Evolutionary conservation across 1,284 basidiomycete genomes (phyloP), one percentile per base, ranked within the genome.

Genomic region (Cryptococcus deneoformans): DNA sequence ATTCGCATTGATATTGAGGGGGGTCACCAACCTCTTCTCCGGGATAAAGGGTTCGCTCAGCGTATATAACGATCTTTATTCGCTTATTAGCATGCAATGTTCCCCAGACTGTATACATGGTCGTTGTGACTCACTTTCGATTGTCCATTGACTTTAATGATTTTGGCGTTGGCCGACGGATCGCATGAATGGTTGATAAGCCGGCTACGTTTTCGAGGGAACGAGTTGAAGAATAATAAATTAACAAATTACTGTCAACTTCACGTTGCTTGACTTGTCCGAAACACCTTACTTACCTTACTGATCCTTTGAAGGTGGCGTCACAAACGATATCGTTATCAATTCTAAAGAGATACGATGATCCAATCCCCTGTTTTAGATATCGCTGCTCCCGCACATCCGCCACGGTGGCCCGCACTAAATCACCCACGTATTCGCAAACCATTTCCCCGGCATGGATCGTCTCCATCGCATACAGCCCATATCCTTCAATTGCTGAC

Each of bases 401-500:
- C 34, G 96, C 95, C 5, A 99, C 92, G 67, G 92, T 89, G 56
- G 94, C 92, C 29, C 96, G 84, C 62, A 96, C 90, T 60, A 98
- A 84, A 42, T 42, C 40, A 38, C 96, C 96, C 8, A 99, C 96
- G 70, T 99, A 99, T 80, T 99, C 96, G 78, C 99, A 98, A 46
- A 99, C 95, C 92, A 99, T 98, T 78, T 99, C 96, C 5, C 93
- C 92, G 20, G 86, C 82, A 12, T 90, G 86, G 68, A 99, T 98
- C 70, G 86, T 86, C 81, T 96, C 92, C 86, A 94, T 89, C 37
- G 93, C 92, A 73, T 95, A 96, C 69, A 99, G 75, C 5, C 96
- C 95, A 89, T 95, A 99, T 67, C 96, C 94, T 76, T 99, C 95
- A 65, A 99, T 99, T 3, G 94, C 92, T 35, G 91, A 94, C 53